Conservation (phyloP, 768 basidiomycete genomes). For the Agrocybe pediades region DNA sequence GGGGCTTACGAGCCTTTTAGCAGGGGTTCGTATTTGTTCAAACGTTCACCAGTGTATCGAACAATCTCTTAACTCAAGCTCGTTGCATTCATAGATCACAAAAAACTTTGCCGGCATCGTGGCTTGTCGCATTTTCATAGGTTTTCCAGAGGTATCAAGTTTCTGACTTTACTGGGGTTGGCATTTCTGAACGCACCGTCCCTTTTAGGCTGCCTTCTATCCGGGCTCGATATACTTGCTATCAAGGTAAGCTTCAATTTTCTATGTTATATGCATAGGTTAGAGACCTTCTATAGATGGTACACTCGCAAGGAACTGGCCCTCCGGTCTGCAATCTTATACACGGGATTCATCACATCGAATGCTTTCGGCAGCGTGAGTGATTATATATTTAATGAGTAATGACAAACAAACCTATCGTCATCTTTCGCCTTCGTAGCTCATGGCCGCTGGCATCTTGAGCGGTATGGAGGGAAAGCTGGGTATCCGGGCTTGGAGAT, state of each 20-base stretch:
- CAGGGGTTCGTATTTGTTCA: slow-evolving; percentile 42
- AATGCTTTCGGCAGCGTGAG: slow-evolving; percentile 69
- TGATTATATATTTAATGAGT: not conserved
- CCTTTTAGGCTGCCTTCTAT: slow-evolving; percentile 53
- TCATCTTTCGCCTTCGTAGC: slow-evolving; percentile 26
- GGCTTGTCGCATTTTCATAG: slow-evolving; percentile 60
- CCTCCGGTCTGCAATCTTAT: slow-evolving; percentile 61
- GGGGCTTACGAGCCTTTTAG: slow-evolving; percentile 63
- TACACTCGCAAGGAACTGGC: slow-evolving; percentile 69
- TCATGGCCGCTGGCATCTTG: slow-evolving; percentile 75
- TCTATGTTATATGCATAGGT: not conserved
- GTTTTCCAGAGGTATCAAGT: slow-evolving; percentile 47
- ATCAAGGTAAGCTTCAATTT: slow-evolving; percentile 24
- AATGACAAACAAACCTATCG: not conserved
- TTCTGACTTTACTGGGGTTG: not conserved
- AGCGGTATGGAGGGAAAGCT: slow-evolving; percentile 64
- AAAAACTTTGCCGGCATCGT: slow-evolving; percentile 55
- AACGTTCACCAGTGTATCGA: not conserved
- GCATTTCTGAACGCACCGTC: not conserved
- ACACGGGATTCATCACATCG: slow-evolving; percentile 58
- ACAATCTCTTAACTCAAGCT: not conserved
- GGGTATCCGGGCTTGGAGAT: slow-evolving; percentile 73
- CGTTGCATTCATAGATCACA: slow-evolving; percentile 35
- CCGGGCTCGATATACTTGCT: slow-evolving; percentile 52
- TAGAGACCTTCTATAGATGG: slow-evolving; percentile 32